Percentiles rank a stretch among this genome's conserved stretches.
Evolutionary conservation across 1,139 yeast genomes (phyloP).

Genomic region (Schizosaccharomyces versatilis): DNA sequence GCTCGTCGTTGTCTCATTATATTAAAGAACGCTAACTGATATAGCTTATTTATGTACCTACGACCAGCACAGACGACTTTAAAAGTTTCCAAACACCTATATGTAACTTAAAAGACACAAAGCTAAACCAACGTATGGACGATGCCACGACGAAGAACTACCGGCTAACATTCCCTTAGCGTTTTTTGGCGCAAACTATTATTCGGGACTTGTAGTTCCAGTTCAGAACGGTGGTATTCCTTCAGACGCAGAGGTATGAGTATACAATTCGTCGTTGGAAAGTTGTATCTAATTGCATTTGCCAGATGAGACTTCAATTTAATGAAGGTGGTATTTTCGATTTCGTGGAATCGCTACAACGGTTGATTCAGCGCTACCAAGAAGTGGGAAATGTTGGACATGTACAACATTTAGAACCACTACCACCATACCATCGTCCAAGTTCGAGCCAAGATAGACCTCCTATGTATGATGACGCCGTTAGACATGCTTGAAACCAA

Average conservation of each 20-base stretch:
- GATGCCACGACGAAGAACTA: background rate
- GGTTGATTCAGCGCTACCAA: background rate
- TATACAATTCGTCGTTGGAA: background rate
- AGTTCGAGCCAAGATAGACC: conserved; percentile 1
- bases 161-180: background rate
- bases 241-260: background rate
- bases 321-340: background rate
- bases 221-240: conserved; percentile 1
- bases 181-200: conserved; percentile 1
- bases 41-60: too few relatives aligned
- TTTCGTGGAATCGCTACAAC: background rate
- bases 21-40: background rate
- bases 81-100: background rate
- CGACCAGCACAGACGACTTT: background rate
- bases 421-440: conserved; percentile 1
- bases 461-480: background rate
- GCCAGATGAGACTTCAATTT: background rate
- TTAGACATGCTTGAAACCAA: background rate
- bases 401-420: background rate
- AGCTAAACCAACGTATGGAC: background rate
- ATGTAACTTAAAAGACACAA: background rate
- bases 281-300: background rate
- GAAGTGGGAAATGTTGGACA: background rate
- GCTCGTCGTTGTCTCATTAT: background rate
- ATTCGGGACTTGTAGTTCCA: background rate